Evolutionary conservation across 805 yeast species (phyloP).

Genomic region (Ogataea nakhonphanomensis): DNA sequence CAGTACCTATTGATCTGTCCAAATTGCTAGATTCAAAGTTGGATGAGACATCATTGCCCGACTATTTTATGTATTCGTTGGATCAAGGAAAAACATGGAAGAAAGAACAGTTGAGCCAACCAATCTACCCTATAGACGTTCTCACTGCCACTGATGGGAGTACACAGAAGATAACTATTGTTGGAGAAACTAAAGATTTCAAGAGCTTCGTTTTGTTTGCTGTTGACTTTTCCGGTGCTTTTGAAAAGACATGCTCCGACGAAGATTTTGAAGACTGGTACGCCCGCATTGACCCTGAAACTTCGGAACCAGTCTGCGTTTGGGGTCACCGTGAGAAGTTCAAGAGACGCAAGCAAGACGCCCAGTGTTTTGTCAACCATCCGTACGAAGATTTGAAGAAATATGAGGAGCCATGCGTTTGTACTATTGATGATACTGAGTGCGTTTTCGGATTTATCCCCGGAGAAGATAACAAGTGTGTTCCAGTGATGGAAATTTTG

Average conservation of each 20-base stretch:
- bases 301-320: conserved; percentile 47
- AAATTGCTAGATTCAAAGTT: conserved; percentile 25
- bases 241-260: conserved; percentile 39
- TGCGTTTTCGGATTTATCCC: conserved; percentile 53
- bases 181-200: conserved; percentile 35
- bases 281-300: conserved; percentile 41
- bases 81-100: conserved; percentile 75
- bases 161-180: conserved; percentile 51
- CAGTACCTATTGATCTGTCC: conserved; percentile 41
- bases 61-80: conserved; percentile 45
- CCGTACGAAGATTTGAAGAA: conserved; percentile 44
- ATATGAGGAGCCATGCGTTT: conserved; percentile 55
- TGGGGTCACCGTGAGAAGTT: conserved; percentile 67
- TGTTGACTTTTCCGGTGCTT: conserved; percentile 58
- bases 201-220: conserved; percentile 29
- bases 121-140: conserved; percentile 25
- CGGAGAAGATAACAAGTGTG: conserved; percentile 45
- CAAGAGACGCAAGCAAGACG: conserved; percentile 57
- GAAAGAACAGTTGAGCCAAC: conserved; percentile 42
- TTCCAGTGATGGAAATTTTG: conserved; percentile 25
- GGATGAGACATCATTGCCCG: conserved; percentile 27
- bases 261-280: conserved; percentile 65
- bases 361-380: conserved; percentile 58
- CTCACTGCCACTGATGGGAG: conserved; percentile 66
- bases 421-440: conserved; percentile 66